Evolutionary conservation across 176 grass and related monocot species (phyloP), one percentile per base, ranked within the genome.

Genomic region (Oryza longistaminata): DNA sequence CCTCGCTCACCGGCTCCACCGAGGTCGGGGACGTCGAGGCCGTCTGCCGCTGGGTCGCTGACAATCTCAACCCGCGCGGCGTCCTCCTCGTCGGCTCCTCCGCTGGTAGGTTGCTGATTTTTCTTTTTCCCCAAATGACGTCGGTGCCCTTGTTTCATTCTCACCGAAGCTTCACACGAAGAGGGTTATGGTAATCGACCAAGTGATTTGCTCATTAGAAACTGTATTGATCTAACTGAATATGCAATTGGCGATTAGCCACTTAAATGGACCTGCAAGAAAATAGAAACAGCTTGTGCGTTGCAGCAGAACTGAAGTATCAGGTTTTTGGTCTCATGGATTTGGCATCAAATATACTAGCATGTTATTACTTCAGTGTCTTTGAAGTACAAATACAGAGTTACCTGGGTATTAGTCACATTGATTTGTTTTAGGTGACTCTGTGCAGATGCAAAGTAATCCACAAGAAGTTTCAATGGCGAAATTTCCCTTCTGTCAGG

Each of bases 51-150:
- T 99, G 96, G 96, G 93, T 96, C 68, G 74, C 74, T 34, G 86
- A 90, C 7, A 94, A 88, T 62, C 68, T 96, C 37, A 82, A 75
- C 35, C 93, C 88, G 22, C 73, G 83, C 19, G 91, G 86, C 24
- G 87, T 99, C 77, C 66, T 96, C 42, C 89, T 96, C 58, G 88
- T 94, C 19, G 91, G 96, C 67, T 99, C 96, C 69, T 94, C 93
- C 2, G 93, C 96, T 19, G 91, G 96, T 99, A 81, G 19, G 49
- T 70, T 62, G 9, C 25, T 1, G 5, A 21, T 33, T 61, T 11
- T 27, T 27, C 27, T 52, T 37, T 37, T 6, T 37, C 5, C 68
- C 11, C 40, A 42, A 33, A 11, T 58, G 52, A 58, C 17, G 6
- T 13, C 40, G 7, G 9, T 3, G 29, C 44, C 44, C 24, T 49